Conservation (phyloP, 345 rosid genomes). For the Mercurialis annua region DNA sequence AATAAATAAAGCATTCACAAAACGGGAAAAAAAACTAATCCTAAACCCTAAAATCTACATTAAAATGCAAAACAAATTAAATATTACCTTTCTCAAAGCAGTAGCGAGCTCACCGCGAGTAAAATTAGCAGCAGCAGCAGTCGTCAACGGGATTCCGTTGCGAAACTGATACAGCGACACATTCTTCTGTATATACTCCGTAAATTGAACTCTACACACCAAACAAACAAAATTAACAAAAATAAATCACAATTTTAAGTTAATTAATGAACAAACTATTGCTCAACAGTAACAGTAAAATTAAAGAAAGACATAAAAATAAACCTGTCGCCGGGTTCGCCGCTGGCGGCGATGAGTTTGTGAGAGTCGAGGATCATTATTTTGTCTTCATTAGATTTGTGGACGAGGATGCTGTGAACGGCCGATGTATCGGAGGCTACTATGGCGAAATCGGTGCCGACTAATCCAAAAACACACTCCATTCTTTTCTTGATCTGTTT, state of each 20-base stretch:
- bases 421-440: conserved; percentile 90
- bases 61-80: not conserved
- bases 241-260: not conserved
- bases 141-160: conserved; percentile 87
- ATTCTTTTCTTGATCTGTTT: conserved; percentile 27
- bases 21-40: not conserved
- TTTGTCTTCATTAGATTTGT: conserved; percentile 94
- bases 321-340: conserved; percentile 93
- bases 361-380: conserved; percentile 94
- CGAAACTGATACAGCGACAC: conserved; percentile 87
- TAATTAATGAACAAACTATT: not conserved
- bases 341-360: conserved; percentile 94
- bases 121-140: conserved; percentile 87
- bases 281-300: no score
- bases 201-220: conserved; percentile 81
- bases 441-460: conserved; percentile 80
- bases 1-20: not conserved
- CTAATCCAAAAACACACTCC: conserved; percentile 96
- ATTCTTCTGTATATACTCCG: conserved; percentile 96
- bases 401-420: conserved; percentile 82
- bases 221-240: not conserved
- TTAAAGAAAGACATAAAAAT: not conserved
- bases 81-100: conserved; percentile 81
- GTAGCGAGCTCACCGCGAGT: conserved; percentile 94
- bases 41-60: not conserved